Conservation (phyloP, 2,329 filamentous ascomycete species). For the Clonostachys sp. region DNA sequence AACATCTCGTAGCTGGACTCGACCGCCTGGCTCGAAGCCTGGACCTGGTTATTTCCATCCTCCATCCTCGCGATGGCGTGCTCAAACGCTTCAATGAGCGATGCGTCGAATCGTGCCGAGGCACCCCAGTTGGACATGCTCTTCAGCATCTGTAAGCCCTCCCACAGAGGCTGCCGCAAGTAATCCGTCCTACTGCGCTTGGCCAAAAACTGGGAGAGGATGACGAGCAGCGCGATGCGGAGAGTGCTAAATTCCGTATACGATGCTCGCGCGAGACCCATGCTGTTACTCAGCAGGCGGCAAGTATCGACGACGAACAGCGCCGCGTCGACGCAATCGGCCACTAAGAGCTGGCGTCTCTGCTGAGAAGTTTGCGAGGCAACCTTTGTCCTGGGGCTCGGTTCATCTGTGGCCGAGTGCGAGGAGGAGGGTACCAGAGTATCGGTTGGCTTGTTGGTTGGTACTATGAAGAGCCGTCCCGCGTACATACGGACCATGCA, state of each 20-base stretch:
- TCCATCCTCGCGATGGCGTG: conserved; percentile 40
- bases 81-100: conserved; percentile 47
- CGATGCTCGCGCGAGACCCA: conserved; percentile 47
- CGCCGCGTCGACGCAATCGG: conserved; percentile 47
- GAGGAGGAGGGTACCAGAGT: neutral
- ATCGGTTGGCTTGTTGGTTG: neutral
- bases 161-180: conserved; percentile 38
- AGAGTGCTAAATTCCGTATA: conserved; percentile 54
- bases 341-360: conserved; percentile 27
- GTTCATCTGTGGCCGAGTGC: neutral
- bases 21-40: conserved; percentile 7
- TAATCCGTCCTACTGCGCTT: neutral
- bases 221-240: conserved; percentile 46
- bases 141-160: conserved; percentile 44
- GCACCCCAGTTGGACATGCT: conserved; percentile 48
- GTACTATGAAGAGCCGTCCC: conserved; percentile 42
- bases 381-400: neutral
- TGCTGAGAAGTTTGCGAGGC: neutral
- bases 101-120: conserved; percentile 46
- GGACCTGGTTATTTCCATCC: conserved; percentile 15
- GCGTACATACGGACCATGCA: conserved; percentile 48
- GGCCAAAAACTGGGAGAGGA: conserved; percentile 28
- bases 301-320: conserved; percentile 45
- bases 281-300: conserved; percentile 40
- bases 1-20: conserved; percentile 1